These are phyloP conservation scores for Glebionis coronaria DNA, from an alignment of 129 eudicot species.

Conservation along the genomic window DNA sequence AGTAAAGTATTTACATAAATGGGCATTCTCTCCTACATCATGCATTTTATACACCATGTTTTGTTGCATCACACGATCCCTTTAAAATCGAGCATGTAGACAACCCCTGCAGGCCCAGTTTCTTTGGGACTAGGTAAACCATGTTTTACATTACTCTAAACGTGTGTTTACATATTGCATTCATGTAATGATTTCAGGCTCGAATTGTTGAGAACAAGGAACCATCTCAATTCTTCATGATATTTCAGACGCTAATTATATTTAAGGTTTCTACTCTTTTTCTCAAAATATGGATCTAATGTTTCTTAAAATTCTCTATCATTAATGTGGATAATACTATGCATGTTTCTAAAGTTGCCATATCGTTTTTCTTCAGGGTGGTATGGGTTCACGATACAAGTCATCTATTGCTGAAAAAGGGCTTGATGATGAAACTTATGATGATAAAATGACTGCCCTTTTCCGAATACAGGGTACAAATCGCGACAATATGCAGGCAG, in stretches of 20 bases:
- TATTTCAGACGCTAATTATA: conserved; percentile 37
- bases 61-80: too few relatives aligned
- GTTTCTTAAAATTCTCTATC: neutral
- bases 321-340: neutral
- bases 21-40: too few relatives aligned
- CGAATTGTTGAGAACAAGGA: conserved; percentile 49
- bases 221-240: conserved; percentile 43
- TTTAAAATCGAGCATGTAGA: too few relatives aligned
- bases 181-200: conserved; percentile 33
- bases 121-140: too few relatives aligned
- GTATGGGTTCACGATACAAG: conserved; percentile 45
- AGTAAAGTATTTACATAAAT: too few relatives aligned
- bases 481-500: conserved; percentile 48
- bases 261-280: conserved; percentile 38
- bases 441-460: conserved; percentile 45
- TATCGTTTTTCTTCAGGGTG: conserved; percentile 36
- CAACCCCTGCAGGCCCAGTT: too few relatives aligned
- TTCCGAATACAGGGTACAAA: conserved; percentile 54
- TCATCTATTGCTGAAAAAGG: conserved; percentile 36
- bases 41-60: too few relatives aligned
- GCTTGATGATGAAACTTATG: conserved; percentile 44
- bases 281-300: neutral
- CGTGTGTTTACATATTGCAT: neutral
- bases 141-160: too few relatives aligned
- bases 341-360: conserved; percentile 18